phyloP scores from a whole-genome alignment of 2,329 filamentous ascomycete species.

The Scedosporium apiospermum region DNA sequence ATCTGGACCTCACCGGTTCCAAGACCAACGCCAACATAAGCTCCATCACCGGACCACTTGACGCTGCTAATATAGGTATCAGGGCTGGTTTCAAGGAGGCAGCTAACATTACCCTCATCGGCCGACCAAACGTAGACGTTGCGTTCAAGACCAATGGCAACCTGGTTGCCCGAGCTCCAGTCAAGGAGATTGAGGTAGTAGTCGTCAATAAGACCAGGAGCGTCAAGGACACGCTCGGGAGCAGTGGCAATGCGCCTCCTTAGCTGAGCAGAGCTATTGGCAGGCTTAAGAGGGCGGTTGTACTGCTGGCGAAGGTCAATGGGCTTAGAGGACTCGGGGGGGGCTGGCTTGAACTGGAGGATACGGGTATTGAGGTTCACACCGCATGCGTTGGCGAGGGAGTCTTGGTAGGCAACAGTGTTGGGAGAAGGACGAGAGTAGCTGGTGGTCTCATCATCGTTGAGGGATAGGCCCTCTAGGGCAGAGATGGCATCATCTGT shows the following conservation, averaged over 20 bases:
- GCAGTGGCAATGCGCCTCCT: slow-evolving; percentile 87
- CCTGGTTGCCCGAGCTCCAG: slow-evolving; percentile 97
- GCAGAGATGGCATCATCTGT: slow-evolving; percentile 73
- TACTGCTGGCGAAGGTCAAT: slow-evolving; percentile 97
- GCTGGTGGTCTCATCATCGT: slow-evolving; percentile 57
- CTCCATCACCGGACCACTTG: slow-evolving; percentile 96
- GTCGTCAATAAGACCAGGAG: slow-evolving; percentile 90
- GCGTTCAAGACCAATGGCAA: slow-evolving; percentile 93
- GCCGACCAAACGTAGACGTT: slow-evolving; percentile 99
- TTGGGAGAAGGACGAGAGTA: slow-evolving; percentile 78
- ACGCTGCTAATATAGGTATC: slow-evolving; percentile 98
- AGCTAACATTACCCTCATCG: slow-evolving; percentile 81
- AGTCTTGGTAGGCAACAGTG: slow-evolving; percentile 84
- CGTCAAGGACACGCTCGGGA: slow-evolving; percentile 91
- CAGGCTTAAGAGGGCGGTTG: slow-evolving; percentile 85
- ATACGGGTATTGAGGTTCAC: slow-evolving; percentile 92
- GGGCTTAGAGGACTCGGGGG: slow-evolving; percentile 96
- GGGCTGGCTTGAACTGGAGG: slow-evolving; percentile 93
- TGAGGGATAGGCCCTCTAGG: slow-evolving; percentile 68
- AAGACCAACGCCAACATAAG: slow-evolving; percentile 90
- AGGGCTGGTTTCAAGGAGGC: slow-evolving; percentile 73
- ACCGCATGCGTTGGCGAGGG: slow-evolving; percentile 81
- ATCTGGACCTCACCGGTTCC: slow-evolving; percentile 97
- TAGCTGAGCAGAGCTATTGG: slow-evolving; percentile 70
- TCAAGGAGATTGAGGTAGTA: slow-evolving; percentile 98